Percentiles rank a stretch among this genome's conserved stretches.
phyloP scores from a whole-genome alignment of 495 filamentous ascomycete species.

The Cercophora newfieldiana region DNA sequence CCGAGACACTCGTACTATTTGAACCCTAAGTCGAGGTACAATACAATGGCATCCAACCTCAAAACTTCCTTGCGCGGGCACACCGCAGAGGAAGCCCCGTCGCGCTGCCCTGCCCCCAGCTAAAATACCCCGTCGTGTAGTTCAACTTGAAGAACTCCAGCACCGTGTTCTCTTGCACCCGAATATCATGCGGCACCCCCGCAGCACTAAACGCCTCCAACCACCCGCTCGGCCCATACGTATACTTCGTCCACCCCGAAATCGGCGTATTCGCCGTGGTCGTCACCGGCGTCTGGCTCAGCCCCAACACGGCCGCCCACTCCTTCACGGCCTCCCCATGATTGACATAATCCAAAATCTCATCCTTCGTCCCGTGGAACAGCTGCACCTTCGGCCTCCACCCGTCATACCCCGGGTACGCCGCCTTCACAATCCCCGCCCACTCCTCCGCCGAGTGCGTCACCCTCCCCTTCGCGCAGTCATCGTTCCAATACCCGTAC shows the following conservation, averaged over 20 bases:
- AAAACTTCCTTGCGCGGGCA: no score
- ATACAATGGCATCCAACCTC: no score
- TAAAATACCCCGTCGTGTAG: constrained; percentile 38
- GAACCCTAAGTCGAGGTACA: no score
- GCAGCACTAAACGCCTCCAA: constrained; percentile 51
- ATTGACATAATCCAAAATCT: constrained; percentile 49
- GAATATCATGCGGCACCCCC: constrained; percentile 53
- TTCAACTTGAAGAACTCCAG: constrained; percentile 52
- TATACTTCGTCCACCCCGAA: constrained; percentile 46
- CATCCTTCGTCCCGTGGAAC: constrained; percentile 55
- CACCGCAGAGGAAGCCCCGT: no score
- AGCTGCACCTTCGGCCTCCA: constrained; percentile 55
- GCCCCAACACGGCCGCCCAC: constrained; percentile 55
- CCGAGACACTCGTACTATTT: no score
- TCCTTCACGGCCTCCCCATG: constrained; percentile 56
- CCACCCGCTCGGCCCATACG: constrained; percentile 44
- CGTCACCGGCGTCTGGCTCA: constrained; percentile 33
- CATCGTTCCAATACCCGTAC: constrained; percentile 45
- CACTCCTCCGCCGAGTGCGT: constrained; percentile 47
- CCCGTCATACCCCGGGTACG: constrained; percentile 55
- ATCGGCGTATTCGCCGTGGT: constrained; percentile 38
- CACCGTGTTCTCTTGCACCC: constrained; percentile 48
- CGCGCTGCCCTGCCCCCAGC: constrained; percentile 38
- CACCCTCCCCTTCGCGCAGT: constrained; percentile 50
- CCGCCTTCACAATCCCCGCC: constrained; percentile 48